These are phyloP conservation scores for Didymella glomerata DNA, from an alignment of 2,329 filamentous ascomycete genomes.

Conservation along the genomic window DNA sequence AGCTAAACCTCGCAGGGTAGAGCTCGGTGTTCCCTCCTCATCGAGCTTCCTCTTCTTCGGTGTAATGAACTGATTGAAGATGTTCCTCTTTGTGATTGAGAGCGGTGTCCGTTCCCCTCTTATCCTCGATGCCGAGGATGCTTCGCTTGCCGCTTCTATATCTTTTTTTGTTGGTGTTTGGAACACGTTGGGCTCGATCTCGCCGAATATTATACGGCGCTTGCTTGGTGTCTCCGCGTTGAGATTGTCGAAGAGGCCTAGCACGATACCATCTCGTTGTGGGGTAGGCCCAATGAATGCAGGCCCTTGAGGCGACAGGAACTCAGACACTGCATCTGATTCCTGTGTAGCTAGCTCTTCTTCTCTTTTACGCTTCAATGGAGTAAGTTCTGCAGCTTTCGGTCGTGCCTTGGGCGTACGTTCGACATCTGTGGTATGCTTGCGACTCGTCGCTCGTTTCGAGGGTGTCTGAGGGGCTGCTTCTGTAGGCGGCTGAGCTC, in stretches of 20 bases:
- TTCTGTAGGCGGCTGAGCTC: slow-evolving; percentile 49
- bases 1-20: slow-evolving; percentile 58
- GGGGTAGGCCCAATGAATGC: slow-evolving; percentile 75
- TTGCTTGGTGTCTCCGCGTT: slow-evolving; percentile 59
- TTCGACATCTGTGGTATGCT: slow-evolving; percentile 30
- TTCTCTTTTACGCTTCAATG: slow-evolving; percentile 46
- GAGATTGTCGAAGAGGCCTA: slow-evolving; percentile 79
- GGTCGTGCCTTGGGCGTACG: slow-evolving; percentile 39
- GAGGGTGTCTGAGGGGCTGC: slow-evolving; percentile 44
- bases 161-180: slow-evolving; percentile 54
- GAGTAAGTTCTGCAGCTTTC: slow-evolving; percentile 34
- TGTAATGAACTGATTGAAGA: slow-evolving; percentile 71
- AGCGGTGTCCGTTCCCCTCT: slow-evolving; percentile 57
- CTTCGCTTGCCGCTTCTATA: slow-evolving; percentile 37
- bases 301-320: slow-evolving; percentile 45
- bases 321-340: slow-evolving; percentile 23
- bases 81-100: slow-evolving; percentile 67
- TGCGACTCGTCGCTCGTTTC: slow-evolving; percentile 38
- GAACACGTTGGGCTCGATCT: slow-evolving; percentile 45
- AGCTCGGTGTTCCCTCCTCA: slow-evolving; percentile 49
- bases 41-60: slow-evolving; percentile 59
- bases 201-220: slow-evolving; percentile 39
- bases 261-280: slow-evolving; percentile 77
- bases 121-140: slow-evolving; percentile 40
- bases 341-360: slow-evolving; percentile 29